Evolutionary conservation across 202 grass and related monocot genomes (phyloP).

Genomic region (Panicum hallii): DNA sequence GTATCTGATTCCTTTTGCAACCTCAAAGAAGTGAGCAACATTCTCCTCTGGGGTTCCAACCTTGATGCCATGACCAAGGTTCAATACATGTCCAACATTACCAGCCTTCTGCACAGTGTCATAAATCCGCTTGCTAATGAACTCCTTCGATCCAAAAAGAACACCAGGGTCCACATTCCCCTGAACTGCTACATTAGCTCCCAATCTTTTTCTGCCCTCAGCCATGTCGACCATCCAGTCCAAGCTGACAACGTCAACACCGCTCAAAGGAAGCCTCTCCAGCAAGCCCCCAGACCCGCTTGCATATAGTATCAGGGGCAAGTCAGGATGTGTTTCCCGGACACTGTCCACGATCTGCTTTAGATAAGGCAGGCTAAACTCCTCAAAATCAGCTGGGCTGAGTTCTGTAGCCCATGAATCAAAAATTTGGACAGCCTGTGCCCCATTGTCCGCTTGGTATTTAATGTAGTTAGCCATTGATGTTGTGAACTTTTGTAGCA

Average conservation of each 20-base stretch:
- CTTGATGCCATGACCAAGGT: conserved; percentile 96
- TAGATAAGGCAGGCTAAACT: conserved; percentile 94
- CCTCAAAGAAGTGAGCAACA: conserved; percentile 97
- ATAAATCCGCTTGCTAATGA: conserved; percentile 78
- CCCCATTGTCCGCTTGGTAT: conserved; percentile 95
- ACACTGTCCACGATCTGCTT: conserved; percentile 90
- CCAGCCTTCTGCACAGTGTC: conserved; percentile 96
- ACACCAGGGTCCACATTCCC: conserved; percentile 97
- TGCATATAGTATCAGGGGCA: conserved; percentile 97
- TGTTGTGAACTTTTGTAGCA: conserved; percentile 81
- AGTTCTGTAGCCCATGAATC: conserved; percentile 99
- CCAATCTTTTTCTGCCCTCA: conserved; percentile 86
- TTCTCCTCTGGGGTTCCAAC: conserved; percentile 98
- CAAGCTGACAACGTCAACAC: conserved; percentile 95
- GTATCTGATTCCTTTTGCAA: conserved; percentile 87
- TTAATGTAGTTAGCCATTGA: conserved; percentile 87
- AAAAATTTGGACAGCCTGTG: conserved; percentile 96
- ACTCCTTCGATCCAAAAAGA: conserved; percentile 95
- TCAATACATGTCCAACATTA: conserved; percentile 77
- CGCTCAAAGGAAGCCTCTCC: conserved; percentile 81
- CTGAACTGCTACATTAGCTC: conserved; percentile 83
- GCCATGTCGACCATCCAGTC: conserved; percentile 99
- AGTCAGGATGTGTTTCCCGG: conserved; percentile 79
- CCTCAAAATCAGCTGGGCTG: conserved; percentile 92
- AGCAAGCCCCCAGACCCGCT: conserved; percentile 93